Evolutionary conservation across 1,284 basidiomycete species (phyloP), one percentile per base, ranked within the genome.

Genomic region (Boletus smithii): DNA sequence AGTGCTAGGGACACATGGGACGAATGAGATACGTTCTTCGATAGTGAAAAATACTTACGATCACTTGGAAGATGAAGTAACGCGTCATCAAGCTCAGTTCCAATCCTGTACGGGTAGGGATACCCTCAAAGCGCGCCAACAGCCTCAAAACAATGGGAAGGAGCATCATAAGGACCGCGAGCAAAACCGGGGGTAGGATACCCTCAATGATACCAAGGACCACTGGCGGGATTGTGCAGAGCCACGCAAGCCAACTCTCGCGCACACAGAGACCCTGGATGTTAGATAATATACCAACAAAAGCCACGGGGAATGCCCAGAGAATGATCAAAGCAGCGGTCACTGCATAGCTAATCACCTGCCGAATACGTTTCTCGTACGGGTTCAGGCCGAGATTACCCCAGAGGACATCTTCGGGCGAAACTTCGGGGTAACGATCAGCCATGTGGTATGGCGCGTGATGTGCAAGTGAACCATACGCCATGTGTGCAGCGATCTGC

Each of bases 401-500:
- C 94, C 95, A 98, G 51, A 97, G 84, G 35, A 99, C 83, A 66
- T 97, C 95, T 37, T 81, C 78, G 1, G 91, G 90, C 2, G 83
- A 76, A 36, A 95, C 81, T 54, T 90, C 88, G 16, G 84, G 73
- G 57, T 79, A 84, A 54, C 80, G 81, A 42, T 71, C 66, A 13
- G 70, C 65, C 83, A 92, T 89, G 22, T 82, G 75, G 54, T 90
- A 91, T 29, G 90, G 90, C 50, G 84, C 80, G 57, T 91, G 83
- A 61, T 93, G 88, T 3, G 81, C 72, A 23, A 93, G 68, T 6
- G 76, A 74, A 63, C 89, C 81, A 16, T 76, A 76, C 1, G 89
- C 91, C 64, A 95, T 74, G 66, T 95, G 91, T n/a, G 91, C 91
- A 1, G 90, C 90, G 55, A 97, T 88, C 71, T 98, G 95, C 57